A percentile compares a stretch with the other conserved stretches of the same genome.
Evolutionary conservation across 805 yeast genomes (phyloP).

Genomic region (Nakazawaea populi): DNA sequence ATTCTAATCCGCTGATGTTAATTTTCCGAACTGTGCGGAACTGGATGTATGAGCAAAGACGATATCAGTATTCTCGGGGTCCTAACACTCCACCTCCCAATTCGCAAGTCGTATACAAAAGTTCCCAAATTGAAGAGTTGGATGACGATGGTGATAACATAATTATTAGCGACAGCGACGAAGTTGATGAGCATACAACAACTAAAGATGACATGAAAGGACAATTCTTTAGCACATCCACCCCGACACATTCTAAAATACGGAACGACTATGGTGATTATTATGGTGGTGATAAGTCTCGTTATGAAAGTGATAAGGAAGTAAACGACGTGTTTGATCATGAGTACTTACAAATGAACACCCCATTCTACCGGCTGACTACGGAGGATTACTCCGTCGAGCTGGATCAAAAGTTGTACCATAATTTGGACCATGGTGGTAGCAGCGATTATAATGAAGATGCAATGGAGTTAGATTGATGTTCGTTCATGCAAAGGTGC

Average conservation of each 20-base stretch:
- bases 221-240: not conserved
- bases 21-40: slow-evolving; percentile 12
- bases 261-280: slow-evolving; percentile 6
- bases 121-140: slow-evolving; percentile 15
- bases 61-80: not conserved
- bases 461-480: slow-evolving; percentile 6
- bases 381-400: not conserved
- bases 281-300: slow-evolving; percentile 1
- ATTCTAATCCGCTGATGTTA: slow-evolving; percentile 18
- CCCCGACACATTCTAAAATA: slow-evolving; percentile 1
- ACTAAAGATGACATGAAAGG: not conserved
- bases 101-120: not conserved
- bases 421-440: not conserved
- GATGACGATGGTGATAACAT: slow-evolving; percentile 12
- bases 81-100: not conserved
- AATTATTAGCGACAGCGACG: slow-evolving; percentile 1
- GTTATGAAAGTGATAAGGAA: not conserved
- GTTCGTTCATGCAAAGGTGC: not conserved
- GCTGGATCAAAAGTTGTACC: not conserved
- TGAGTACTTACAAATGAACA: too few relatives aligned
- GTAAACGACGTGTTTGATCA: not conserved
- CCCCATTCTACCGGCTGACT: too few relatives aligned
- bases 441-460: not conserved
- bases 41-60: slow-evolving; percentile 12
- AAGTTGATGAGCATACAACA: not conserved